phyloP scores from a whole-genome alignment of 2,329 filamentous ascomycete species.

The Ambrosiella xylebori region DNA sequence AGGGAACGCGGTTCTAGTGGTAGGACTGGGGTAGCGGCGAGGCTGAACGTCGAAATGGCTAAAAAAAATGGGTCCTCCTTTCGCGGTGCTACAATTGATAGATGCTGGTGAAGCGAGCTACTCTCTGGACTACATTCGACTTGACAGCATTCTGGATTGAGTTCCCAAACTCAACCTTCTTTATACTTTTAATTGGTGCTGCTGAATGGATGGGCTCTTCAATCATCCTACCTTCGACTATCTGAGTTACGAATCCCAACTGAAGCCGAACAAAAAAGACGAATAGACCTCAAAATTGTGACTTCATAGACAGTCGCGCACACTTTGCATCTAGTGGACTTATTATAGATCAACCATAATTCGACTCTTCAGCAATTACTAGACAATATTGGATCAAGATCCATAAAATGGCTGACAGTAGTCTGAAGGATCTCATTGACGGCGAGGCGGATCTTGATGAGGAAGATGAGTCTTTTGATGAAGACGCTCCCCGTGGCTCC shows the following conservation, averaged over 20 bases:
- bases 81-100: slow-evolving; percentile 3
- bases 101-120: background rate
- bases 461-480: slow-evolving; percentile 67
- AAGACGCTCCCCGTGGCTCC: slow-evolving; percentile 36
- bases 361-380: no score
- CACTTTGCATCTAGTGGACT: no score
- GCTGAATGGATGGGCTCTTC: background rate
- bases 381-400: no score
- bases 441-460: slow-evolving; percentile 76
- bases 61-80: slow-evolving; percentile 12
- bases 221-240: no score
- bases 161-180: background rate
- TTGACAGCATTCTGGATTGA: background rate
- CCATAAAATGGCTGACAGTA: slow-evolving; percentile 27
- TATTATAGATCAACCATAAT: no score
- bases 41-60: slow-evolving; percentile 6
- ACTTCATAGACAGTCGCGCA: no score
- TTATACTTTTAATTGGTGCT: background rate
- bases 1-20: slow-evolving; percentile 7
- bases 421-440: slow-evolving; percentile 62
- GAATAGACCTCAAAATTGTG: no score
- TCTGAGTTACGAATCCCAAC: no score
- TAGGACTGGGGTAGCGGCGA: slow-evolving; percentile 2
- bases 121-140: background rate
- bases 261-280: no score